A percentile compares a stretch with the other conserved stretches of the same genome.
Evolutionary conservation across 495 filamentous ascomycete genomes (phyloP).

Genomic region (Trichoderma orchidacearum): DNA sequence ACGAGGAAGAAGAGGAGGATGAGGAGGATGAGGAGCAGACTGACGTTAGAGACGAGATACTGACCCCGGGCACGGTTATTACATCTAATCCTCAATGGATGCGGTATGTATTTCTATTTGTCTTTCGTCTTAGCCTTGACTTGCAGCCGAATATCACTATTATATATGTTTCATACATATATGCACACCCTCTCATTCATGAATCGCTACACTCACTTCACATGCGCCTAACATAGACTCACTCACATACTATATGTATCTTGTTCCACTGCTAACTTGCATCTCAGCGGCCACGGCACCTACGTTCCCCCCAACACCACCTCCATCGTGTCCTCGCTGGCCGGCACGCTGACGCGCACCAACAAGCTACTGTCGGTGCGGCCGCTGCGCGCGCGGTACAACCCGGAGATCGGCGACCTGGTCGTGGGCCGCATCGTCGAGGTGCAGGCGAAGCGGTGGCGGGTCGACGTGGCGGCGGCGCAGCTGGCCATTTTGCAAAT

Average conservation of each 20-base stretch:
- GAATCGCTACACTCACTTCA: too few species aligned
- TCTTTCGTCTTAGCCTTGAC: too few species aligned
- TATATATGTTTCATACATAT: too few species aligned
- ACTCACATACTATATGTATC: background rate
- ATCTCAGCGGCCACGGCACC: conserved; percentile 64
- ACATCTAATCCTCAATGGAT: conserved; percentile 95
- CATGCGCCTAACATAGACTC: background rate
- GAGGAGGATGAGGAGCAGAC: conserved; percentile 9
- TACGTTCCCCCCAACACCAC: conserved; percentile 45
- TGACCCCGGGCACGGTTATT: conserved; percentile 82
- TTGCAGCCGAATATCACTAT: too few species aligned
- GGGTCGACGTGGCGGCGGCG: conserved; percentile 78
- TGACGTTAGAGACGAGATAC: conserved; percentile 30
- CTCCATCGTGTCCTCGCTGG: conserved; percentile 72
- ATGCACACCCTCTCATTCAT: too few species aligned
- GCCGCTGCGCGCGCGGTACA: conserved; percentile 85
- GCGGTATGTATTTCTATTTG: conserved; percentile 41
- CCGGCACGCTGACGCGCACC: conserved; percentile 74
- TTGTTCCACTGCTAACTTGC: background rate
- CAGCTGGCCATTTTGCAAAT: conserved; percentile 73
- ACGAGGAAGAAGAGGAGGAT: conserved; percentile 16
- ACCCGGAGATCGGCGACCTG: conserved; percentile 87
- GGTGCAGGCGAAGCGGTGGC: conserved; percentile 83
- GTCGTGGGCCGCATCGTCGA: conserved; percentile 88
- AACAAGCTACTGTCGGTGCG: conserved; percentile 91